phyloP scores from a whole-genome alignment of 2,329 filamentous ascomycete species.

The Cadophora sp. region DNA sequence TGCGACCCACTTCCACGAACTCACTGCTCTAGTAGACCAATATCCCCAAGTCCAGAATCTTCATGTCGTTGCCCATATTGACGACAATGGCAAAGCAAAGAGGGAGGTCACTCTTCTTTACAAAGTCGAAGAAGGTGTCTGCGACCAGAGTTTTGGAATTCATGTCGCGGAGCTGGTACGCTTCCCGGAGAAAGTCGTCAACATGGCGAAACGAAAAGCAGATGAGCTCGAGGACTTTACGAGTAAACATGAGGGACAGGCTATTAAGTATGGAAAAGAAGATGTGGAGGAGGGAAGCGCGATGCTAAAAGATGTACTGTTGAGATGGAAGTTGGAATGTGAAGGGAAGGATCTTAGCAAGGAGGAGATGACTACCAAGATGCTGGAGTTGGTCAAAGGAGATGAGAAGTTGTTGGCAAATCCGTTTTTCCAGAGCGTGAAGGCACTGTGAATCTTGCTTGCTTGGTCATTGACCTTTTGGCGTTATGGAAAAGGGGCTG shows the following conservation, averaged over 20 bases:
- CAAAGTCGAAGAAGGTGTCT: constrained; percentile 94
- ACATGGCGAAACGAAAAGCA: constrained; percentile 99
- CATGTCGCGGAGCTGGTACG: constrained; percentile 96
- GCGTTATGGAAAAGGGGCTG: constrained; percentile 13
- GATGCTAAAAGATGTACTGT: constrained; percentile 81
- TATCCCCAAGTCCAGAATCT: constrained; percentile 90
- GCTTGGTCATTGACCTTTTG: neutral
- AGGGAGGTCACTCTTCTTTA: constrained; percentile 94
- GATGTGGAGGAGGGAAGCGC: constrained; percentile 90
- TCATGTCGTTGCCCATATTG: constrained; percentile 95
- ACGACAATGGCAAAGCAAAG: constrained; percentile 50
- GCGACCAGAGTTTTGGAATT: constrained; percentile 97
- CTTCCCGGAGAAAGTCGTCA: constrained; percentile 95
- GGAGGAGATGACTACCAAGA: constrained; percentile 77
- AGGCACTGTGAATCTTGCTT: constrained; percentile 44
- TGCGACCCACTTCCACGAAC: constrained; percentile 97
- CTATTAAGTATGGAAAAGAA: constrained; percentile 73
- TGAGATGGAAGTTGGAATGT: constrained; percentile 84
- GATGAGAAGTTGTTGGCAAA: constrained; percentile 71
- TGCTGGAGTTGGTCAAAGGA: constrained; percentile 79
- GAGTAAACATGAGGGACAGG: constrained; percentile 71
- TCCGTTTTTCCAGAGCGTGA: constrained; percentile 71
- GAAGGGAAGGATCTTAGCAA: constrained; percentile 65
- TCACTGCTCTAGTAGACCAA: constrained; percentile 87
- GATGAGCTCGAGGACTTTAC: constrained; percentile 98